phyloP scores from a whole-genome alignment of 2,329 filamentous ascomycete genomes.

The Ophiocordyceps camponoti-saundersi region DNA sequence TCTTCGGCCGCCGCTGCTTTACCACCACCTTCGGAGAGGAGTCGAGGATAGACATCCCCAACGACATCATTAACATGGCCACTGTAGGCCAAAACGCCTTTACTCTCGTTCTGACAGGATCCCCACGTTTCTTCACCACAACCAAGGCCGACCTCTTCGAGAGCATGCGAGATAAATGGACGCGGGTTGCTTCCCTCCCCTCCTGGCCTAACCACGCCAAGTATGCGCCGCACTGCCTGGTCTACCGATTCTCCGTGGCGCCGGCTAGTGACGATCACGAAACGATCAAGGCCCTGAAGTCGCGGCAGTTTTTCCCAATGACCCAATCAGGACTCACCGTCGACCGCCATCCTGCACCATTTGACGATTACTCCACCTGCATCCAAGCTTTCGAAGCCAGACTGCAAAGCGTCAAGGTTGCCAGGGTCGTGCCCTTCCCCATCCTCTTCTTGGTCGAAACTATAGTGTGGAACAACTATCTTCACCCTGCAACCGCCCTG shows the following conservation, averaged over 20 bases:
- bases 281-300: conserved; percentile 7
- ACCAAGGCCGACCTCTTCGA: conserved; percentile 1
- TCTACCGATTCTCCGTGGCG: conserved; percentile 17
- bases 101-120: conserved; percentile 31
- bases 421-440: conserved; percentile 26
- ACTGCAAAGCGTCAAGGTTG: conserved; percentile 7
- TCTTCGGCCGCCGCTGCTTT: conserved; percentile 25
- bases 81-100: conserved; percentile 21
- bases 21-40: conserved; percentile 16
- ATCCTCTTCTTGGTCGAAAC: conserved; percentile 46
- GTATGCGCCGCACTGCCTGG: conserved; percentile 23
- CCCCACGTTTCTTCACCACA: conserved; percentile 31
- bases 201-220: conserved; percentile 11
- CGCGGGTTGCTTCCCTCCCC: conserved; percentile 6
- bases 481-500: conserved; percentile 36
- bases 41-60: conserved; percentile 27
- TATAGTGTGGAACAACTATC: conserved; percentile 43
- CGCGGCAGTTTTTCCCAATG: conserved; percentile 8
- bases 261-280: conserved; percentile 1
- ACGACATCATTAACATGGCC: conserved; percentile 28
- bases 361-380: conserved; percentile 7
- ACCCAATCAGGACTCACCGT: conserved; percentile 9
- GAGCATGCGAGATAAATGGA: neutral
- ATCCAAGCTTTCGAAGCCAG: conserved; percentile 16
- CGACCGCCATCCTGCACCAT: neutral